Evolutionary conservation across 148 eudicot species (phyloP), one percentile per base, ranked within the genome.

Genomic region (Cornus controversa): DNA sequence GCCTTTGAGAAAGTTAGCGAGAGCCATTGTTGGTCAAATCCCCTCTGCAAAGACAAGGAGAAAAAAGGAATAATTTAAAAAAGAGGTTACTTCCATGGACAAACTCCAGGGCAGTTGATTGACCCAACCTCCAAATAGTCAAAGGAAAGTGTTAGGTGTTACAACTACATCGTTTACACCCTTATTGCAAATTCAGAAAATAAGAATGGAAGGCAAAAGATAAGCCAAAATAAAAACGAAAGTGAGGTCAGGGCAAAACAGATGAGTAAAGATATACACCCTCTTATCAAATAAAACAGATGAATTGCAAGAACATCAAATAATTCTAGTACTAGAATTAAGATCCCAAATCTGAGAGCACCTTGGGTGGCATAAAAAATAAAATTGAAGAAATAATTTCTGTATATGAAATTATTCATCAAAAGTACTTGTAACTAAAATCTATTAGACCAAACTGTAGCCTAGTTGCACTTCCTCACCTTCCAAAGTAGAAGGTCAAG

Each of bases 1-100:
- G 98, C 97, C 83, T 94, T 94, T 29, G 98, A 94, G 89, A 94
- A 94, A 74, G 98, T 94, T 67, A 91, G 28, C 22, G 97, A 94
- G 42, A 94, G 85, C 98, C 98, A 94, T 78, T 94, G 97, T 75
- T 86, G 87, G 26, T 94, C 97, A 75, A 91, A 94, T 34, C 95
- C 95, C 85, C 98, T 94, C 98, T 92, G 88, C 86, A 90, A 18
- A 80, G 40, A 77, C 25, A 69, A 71, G 26, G 20, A 69, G 72
- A 53, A 78, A 71, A 80, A 31, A 71, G 5, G 53, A 62, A n/a
- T 24, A 47, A 69, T 13, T 47, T 27, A 25, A 7, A 31, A 77
- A 23, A 72, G 57, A 70, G 29, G 29, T 14, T 9, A 31, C 70
- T 27, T 58, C 26, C 58, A 62, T 36, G 70, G 28, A 2, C 26